A percentile compares a stretch with the other conserved stretches of the same genome.
These are phyloP conservation scores for Alternaria alternata DNA, from an alignment of 2,329 filamentous ascomycete genomes.

Conservation along the genomic window DNA sequence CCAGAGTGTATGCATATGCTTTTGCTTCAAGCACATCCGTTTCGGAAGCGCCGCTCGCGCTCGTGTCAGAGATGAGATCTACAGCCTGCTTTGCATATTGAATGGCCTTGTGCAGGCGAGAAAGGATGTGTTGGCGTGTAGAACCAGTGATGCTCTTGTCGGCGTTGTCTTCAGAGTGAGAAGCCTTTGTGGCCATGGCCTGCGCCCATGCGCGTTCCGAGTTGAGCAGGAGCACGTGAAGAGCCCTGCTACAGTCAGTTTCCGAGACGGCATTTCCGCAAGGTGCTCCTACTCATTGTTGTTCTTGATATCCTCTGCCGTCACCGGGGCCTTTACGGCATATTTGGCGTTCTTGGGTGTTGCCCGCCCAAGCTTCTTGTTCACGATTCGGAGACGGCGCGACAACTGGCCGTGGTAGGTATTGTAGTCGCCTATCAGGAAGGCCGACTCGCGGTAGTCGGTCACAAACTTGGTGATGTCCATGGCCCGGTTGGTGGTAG, in stretches of 20 bases:
- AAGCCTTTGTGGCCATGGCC: conserved; percentile 91
- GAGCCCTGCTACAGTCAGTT: conserved; percentile 30
- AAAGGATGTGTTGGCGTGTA: conserved; percentile 87
- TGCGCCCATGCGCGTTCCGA: conserved; percentile 94
- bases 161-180: conserved; percentile 76
- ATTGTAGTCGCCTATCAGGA: conserved; percentile 87
- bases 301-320: conserved; percentile 75
- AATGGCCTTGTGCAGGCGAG: conserved; percentile 81
- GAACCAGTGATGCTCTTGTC: conserved; percentile 78
- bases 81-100: conserved; percentile 74
- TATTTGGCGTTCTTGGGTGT: conserved; percentile 90
- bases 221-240: conserved; percentile 75
- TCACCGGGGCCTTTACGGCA: conserved; percentile 72
- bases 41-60: conserved; percentile 70
- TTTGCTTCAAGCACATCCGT: conserved; percentile 83
- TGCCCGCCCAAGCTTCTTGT: conserved; percentile 83
- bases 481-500: conserved; percentile 62
- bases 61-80: conserved; percentile 68
- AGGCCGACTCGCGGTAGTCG: conserved; percentile 79
- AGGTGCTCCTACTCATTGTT: conserved; percentile 73
- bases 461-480: conserved; percentile 88
- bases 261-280: background rate
- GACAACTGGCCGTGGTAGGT: conserved; percentile 82
- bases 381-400: conserved; percentile 80
- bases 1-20: conserved; percentile 80